Evolutionary conservation across 2,329 filamentous ascomycete genomes (phyloP), one percentile per base, ranked within the genome.

Genomic region (Curvularia spicifera): DNA sequence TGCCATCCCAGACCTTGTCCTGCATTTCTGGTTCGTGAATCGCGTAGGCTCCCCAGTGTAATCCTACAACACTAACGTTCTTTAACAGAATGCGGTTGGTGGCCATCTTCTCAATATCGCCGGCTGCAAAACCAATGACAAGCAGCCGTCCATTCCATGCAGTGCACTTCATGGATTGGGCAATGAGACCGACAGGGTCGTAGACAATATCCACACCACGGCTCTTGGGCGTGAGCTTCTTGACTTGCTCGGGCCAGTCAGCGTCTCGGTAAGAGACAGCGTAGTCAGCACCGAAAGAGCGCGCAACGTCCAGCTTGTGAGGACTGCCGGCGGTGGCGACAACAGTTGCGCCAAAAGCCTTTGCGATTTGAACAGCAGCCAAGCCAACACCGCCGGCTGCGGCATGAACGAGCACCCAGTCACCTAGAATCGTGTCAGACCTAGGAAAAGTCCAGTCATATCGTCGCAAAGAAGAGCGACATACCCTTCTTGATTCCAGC

Each of bases 21-120:
- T 95, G 86, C 45, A 83, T 88, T 71, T 89, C 86, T 22, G 83
- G 86, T 80, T 97, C 90, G 65, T 90, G 85, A 44, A 82, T 83
- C 1, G 88, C 81, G 78, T 97, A 97, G 57, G 89, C 87, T 12
- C 94, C 94, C 94, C 94, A 98, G 79, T 96, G 91, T 70, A 97
- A 80, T 1, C 94, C 94, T 1, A 97, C 90, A 12, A 98, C 81
- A 63, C 87, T 89, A 63, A 97, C 94, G 76, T 97, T 97, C 84
- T 97, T 98, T 67, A 98, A 80, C 61, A 97, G 78, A 26, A 97
- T 91, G 76, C 94, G 89, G 77, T 98, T 98, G 81, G 96, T 87
- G 12, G 93, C 90, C 42, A 98, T 87, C 80, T 95, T 96, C 79
- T 98, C 94, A 66, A 97, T 97, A 50, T 82, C 83, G 0, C 91